Percentiles rank a stretch among this genome's conserved stretches.
Evolutionary conservation across 257 asterid species (phyloP).

Genomic region (Penstemon davidsonii): DNA sequence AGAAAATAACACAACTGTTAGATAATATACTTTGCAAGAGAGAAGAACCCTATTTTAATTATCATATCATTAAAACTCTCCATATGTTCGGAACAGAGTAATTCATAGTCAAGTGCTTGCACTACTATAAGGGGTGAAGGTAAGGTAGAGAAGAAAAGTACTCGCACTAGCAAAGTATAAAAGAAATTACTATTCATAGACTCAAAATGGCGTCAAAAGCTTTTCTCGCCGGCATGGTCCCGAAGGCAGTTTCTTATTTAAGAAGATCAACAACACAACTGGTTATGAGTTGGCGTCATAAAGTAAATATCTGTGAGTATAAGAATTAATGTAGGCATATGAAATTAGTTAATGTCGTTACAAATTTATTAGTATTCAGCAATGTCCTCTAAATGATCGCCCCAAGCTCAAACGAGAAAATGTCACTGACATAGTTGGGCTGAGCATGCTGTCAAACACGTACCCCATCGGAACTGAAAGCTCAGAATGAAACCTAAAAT

Average conservation of each 20-base stretch:
- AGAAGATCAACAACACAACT: not conserved
- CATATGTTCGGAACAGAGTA: not conserved
- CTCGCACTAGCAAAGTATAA: slow-evolving; percentile 9
- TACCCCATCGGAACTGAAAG: slow-evolving; percentile 11
- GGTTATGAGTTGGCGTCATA: not conserved
- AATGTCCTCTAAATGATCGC: not conserved
- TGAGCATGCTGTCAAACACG: slow-evolving; percentile 3
- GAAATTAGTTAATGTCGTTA: not conserved
- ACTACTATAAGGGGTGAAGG: not conserved
- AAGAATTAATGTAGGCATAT: not conserved
- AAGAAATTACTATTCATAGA: slow-evolving; percentile 6
- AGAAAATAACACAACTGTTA: slow-evolving; percentile 2
- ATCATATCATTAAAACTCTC: not conserved
- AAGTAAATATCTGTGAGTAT: not conserved
- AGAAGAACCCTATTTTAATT: not conserved
- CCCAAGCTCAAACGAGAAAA: not conserved
- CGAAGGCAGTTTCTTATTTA: slow-evolving; percentile 3
- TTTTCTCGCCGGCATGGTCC: slow-evolving; percentile 21
- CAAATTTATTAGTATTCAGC: not conserved
- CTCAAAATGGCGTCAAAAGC: slow-evolving; percentile 2
- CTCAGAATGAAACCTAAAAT: slow-evolving; percentile 11
- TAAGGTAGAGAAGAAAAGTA: slow-evolving; percentile 10
- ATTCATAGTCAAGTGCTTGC: slow-evolving; percentile 2
- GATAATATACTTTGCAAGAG: not conserved
- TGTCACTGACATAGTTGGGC: not conserved